phyloP scores from a whole-genome alignment of 495 filamentous ascomycete genomes.

The Lophiostoma macrostomum region DNA sequence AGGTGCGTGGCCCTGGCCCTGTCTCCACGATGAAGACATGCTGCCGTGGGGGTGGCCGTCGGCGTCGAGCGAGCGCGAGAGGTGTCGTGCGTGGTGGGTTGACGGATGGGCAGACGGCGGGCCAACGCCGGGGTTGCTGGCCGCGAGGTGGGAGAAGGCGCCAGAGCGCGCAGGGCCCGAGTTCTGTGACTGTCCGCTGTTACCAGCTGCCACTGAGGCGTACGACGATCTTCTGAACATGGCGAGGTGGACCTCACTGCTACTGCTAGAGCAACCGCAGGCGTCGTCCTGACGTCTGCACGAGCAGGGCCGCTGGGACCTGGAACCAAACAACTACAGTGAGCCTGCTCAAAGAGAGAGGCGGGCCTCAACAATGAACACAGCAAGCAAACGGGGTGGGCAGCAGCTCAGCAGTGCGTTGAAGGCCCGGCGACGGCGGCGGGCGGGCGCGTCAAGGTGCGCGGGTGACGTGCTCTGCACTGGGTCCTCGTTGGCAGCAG shows the following conservation, averaged over 20 bases:
- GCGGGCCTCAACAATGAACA: no score
- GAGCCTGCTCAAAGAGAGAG: no score
- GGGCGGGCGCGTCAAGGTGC: background rate
- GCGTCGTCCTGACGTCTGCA: no score
- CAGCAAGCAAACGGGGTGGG: background rate
- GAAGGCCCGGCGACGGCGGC: background rate
- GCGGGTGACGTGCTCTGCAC: background rate
- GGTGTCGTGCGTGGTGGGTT: conserved; percentile 35
- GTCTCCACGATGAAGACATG: conserved; percentile 47
- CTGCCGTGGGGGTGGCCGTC: conserved; percentile 38
- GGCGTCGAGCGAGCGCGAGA: conserved; percentile 41
- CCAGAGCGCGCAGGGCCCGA: conserved; percentile 48
- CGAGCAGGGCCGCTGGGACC: background rate
- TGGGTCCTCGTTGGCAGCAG: conserved; percentile 10
- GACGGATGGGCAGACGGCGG: conserved; percentile 16
- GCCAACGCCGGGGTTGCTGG: conserved; percentile 47
- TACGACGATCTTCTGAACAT: conserved; percentile 58
- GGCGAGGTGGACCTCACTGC: conserved; percentile 2
- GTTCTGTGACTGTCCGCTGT: conserved; percentile 37
- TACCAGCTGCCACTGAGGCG: conserved; percentile 75
- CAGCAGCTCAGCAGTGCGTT: no score
- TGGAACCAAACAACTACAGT: no score
- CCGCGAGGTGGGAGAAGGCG: conserved; percentile 62
- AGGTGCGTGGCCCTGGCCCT: conserved; percentile 39
- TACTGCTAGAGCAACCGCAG: no score